Conservation (phyloP, 192 early-diverging fungal species). For the Pilobolus umbonatus region DNA sequence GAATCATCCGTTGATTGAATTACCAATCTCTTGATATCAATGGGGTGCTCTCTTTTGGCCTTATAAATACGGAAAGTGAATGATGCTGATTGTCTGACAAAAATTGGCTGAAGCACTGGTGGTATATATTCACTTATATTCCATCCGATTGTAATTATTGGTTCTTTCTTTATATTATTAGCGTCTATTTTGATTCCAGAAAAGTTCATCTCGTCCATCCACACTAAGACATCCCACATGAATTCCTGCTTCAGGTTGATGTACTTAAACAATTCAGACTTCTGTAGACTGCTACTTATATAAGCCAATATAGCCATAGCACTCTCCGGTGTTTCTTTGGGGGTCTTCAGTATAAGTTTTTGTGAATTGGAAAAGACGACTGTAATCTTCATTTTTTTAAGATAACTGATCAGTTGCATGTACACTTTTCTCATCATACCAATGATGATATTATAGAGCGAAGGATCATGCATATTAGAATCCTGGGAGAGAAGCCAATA, state of each 20-base stretch:
- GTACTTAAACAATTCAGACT: slow-evolving; percentile 71
- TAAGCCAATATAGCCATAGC: slow-evolving; percentile 75
- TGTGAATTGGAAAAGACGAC: slow-evolving; percentile 79
- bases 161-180: not conserved
- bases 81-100: slow-evolving; percentile 64
- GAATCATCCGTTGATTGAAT: slow-evolving; percentile 25
- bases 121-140: slow-evolving; percentile 89
- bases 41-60: slow-evolving; percentile 39
- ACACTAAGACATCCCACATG: slow-evolving; percentile 80
- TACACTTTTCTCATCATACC: slow-evolving; percentile 89
- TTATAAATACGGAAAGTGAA: slow-evolving; percentile 63
- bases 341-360: slow-evolving; percentile 76
- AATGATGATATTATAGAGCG: slow-evolving; percentile 72
- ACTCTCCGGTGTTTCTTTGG: slow-evolving; percentile 66
- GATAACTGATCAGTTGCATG: slow-evolving; percentile 76
- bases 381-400: slow-evolving; percentile 69
- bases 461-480: slow-evolving; percentile 81
- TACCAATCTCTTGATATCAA: not conserved
- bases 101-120: slow-evolving; percentile 60
- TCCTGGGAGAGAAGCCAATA: slow-evolving; percentile 80
- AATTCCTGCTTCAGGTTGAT: slow-evolving; percentile 63
- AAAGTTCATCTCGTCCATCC: slow-evolving; percentile 92
- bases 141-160: slow-evolving; percentile 73
- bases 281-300: slow-evolving; percentile 60
- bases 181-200: slow-evolving; percentile 52